Evolutionary conservation across 495 filamentous ascomycete species (phyloP).

Genomic region (Astrothelium macrocarpum): DNA sequence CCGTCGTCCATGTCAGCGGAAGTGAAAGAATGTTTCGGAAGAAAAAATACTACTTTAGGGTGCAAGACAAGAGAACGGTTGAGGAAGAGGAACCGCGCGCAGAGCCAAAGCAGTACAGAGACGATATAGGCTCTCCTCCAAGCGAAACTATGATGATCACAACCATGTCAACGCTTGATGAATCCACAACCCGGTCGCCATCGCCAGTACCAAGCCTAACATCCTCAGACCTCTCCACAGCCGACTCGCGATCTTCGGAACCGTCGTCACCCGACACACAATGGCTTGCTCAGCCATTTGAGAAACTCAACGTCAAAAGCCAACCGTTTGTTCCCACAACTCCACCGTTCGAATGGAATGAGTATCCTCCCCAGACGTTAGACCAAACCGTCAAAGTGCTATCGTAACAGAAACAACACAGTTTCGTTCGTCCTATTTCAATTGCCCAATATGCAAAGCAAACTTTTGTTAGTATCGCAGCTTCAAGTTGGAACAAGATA

Average conservation of each 20-base stretch:
- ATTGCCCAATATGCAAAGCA: no score
- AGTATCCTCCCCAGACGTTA: no score
- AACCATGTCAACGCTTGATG: background rate
- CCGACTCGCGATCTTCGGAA: background rate
- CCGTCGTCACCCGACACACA: background rate
- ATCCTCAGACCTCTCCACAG: background rate
- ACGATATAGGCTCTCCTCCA: background rate
- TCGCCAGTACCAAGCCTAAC: background rate
- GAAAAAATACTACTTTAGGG: background rate
- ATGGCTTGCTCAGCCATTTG: no score
- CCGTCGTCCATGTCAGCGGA: background rate
- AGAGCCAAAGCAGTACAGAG: background rate
- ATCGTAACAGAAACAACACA: no score
- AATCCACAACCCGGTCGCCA: background rate
- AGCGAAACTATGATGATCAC: background rate
- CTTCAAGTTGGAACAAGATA: no score
- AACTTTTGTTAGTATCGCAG: no score
- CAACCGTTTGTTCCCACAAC: no score
- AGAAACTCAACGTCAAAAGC: no score
- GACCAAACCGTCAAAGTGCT: no score
- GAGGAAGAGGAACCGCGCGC: background rate
- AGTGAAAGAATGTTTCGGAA: background rate
- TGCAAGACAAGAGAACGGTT: background rate
- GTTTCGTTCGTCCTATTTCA: no score
- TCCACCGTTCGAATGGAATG: no score